Evolutionary conservation across 768 basidiomycete genomes (phyloP).

Genomic region (Asterophora parasitica): DNA sequence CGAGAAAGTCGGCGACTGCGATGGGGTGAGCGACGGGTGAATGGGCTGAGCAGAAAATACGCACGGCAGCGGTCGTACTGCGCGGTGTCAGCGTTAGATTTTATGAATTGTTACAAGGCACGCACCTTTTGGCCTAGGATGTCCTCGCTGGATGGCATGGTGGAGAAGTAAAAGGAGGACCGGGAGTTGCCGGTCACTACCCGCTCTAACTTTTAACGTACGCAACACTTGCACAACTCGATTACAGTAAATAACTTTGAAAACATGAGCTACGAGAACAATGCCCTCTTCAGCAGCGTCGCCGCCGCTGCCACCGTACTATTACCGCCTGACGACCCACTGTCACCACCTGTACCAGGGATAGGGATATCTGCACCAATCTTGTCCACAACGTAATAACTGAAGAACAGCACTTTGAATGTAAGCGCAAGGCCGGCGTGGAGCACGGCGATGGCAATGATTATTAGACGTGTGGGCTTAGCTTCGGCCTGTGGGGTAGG

Average conservation of each 20-base stretch:
- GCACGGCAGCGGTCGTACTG: conserved; percentile 85
- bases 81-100: conserved; percentile 13
- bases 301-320: conserved; percentile 22
- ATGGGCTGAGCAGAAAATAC: conserved; percentile 27
- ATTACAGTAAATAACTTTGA: no score
- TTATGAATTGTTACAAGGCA: not conserved
- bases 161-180: conserved; percentile 15
- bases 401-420: conserved; percentile 75
- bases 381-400: conserved; percentile 44
- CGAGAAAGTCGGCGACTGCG: conserved; percentile 73
- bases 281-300: conserved; percentile 10
- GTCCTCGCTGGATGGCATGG: conserved; percentile 79
- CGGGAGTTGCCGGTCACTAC: conserved; percentile 27
- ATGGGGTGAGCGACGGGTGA: conserved; percentile 5
- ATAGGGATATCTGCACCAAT: conserved; percentile 38
- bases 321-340: conserved; percentile 20
- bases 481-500: conserved; percentile 64
- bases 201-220: no score
- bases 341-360: conserved; percentile 23
- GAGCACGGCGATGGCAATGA: conserved; percentile 67
- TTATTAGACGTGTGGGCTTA: conserved; percentile 78
- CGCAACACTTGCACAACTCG: no score
- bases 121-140: conserved; percentile 86
- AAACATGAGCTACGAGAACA: conserved; percentile 9
- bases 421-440: conserved; percentile 80